phyloP scores from a whole-genome alignment of 345 rosid genomes.

The Corchorus capsularis region DNA sequence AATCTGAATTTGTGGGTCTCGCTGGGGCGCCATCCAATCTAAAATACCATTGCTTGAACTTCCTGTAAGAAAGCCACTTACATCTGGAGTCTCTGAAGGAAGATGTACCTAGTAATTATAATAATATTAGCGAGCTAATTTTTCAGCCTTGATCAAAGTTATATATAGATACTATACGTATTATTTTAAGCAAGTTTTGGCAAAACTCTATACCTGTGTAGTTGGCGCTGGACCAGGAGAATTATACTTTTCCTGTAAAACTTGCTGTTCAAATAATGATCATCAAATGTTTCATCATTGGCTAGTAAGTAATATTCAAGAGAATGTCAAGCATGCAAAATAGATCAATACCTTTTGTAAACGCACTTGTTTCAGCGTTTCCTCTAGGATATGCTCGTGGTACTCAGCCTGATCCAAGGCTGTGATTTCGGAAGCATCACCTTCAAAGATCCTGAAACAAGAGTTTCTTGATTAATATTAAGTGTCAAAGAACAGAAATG shows the following conservation, averaged over 20 bases:
- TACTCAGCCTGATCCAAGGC: constrained; percentile 34
- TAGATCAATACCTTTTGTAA: constrained; percentile 33
- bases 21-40: constrained; percentile 38
- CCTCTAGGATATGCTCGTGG: constrained; percentile 40
- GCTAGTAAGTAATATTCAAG: not conserved
- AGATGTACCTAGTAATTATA: constrained; percentile 25
- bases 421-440: constrained; percentile 32
- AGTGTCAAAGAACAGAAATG: too few relatives aligned
- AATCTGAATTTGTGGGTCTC: constrained; percentile 36
- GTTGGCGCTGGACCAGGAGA: constrained; percentile 8
- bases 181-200: too few relatives aligned
- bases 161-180: too few relatives aligned
- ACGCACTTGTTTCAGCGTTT: constrained; percentile 30
- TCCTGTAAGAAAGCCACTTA: constrained; percentile 25
- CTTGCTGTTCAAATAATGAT: constrained; percentile 21
- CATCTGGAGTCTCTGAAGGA: constrained; percentile 19
- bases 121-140: not conserved
- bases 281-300: not conserved
- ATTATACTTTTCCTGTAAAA: constrained; percentile 27
- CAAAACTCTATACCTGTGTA: not conserved
- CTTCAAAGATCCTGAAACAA: constrained; percentile 38
- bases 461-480: not conserved
- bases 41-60: constrained; percentile 18
- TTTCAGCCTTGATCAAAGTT: too few relatives aligned
- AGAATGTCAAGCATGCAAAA: not conserved